These are phyloP conservation scores for Rhamnella rubrinervis DNA, from an alignment of 331 rosid genomes.

Conservation along the genomic window DNA sequence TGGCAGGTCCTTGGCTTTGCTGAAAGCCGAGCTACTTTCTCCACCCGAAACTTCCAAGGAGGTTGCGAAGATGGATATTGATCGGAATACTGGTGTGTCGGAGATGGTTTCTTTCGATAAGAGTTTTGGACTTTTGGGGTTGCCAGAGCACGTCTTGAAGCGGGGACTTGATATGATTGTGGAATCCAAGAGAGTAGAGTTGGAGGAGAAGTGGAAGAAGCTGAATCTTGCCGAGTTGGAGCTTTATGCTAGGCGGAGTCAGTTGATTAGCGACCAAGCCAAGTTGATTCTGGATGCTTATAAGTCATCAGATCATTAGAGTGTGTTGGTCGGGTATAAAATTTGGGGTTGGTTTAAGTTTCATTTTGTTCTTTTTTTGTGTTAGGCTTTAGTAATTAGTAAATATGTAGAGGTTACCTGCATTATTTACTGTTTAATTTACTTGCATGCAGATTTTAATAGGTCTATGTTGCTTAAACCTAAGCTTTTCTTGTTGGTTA, in stretches of 20 bases:
- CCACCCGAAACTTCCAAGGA: slow-evolving; percentile 13
- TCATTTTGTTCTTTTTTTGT: background rate
- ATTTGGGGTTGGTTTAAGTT: background rate
- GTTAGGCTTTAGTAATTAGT: background rate
- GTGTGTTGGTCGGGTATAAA: background rate
- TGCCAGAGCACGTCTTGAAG: slow-evolving; percentile 30
- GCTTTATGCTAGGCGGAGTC: slow-evolving; percentile 28
- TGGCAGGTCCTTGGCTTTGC: slow-evolving; percentile 23
- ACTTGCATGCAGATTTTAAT: background rate
- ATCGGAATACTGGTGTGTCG: background rate
- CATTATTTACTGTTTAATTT: too few species aligned
- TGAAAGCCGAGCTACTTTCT: slow-evolving; percentile 24
- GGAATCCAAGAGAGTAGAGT: slow-evolving; percentile 37
- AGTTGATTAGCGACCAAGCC: slow-evolving; percentile 38
- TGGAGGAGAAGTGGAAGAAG: slow-evolving; percentile 49
- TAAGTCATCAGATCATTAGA: slow-evolving; percentile 24
- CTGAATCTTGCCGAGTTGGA: slow-evolving; percentile 47
- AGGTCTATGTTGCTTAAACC: background rate
- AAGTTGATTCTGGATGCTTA: slow-evolving; percentile 38
- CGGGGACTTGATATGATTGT: slow-evolving; percentile 39
- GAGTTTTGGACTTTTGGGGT: slow-evolving; percentile 9
- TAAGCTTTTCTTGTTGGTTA: background rate
- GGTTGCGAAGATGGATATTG: slow-evolving; percentile 11
- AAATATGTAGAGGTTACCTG: background rate
- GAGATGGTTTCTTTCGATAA: slow-evolving; percentile 24